These are phyloP conservation scores for Penicillium pulvis DNA, from an alignment of 495 filamentous ascomycete species.

Conservation along the genomic window DNA sequence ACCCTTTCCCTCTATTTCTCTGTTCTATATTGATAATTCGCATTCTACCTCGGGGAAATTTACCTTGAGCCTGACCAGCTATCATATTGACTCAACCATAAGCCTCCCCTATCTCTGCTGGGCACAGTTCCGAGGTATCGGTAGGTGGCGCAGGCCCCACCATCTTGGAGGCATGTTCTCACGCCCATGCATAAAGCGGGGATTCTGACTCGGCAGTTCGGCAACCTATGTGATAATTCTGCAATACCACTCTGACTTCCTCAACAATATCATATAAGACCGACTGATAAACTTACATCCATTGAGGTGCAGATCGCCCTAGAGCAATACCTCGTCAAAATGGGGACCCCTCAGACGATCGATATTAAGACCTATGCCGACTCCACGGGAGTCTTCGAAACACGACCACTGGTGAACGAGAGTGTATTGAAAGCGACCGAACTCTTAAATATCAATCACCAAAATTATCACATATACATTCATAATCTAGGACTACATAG, in stretches of 20 bases:
- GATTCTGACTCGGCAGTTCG: conserved; percentile 8
- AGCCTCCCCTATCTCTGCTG: neutral
- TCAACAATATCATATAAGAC: no score
- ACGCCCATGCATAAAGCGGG: neutral
- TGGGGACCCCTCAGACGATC: conserved; percentile 9
- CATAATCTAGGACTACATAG: conserved; percentile 24
- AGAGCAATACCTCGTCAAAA: neutral
- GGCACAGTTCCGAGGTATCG: neutral
- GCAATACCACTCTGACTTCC: no score
- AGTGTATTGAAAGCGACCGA: conserved; percentile 12
- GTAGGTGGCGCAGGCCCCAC: neutral
- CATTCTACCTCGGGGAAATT: no score
- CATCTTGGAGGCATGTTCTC: neutral
- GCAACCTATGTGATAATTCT: neutral
- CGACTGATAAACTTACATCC: no score
- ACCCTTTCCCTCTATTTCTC: no score
- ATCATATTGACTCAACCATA: neutral
- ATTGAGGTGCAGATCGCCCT: neutral
- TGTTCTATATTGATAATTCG: no score
- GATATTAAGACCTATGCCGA: neutral
- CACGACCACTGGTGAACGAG: conserved; percentile 5
- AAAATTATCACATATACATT: conserved; percentile 26
- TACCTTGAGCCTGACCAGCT: no score
- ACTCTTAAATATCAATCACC: conserved; percentile 20
- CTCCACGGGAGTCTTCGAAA: conserved; percentile 11